Base-by-base conservation (phyloP, 179 eudicot species). In the Silene coronaria region DNA sequence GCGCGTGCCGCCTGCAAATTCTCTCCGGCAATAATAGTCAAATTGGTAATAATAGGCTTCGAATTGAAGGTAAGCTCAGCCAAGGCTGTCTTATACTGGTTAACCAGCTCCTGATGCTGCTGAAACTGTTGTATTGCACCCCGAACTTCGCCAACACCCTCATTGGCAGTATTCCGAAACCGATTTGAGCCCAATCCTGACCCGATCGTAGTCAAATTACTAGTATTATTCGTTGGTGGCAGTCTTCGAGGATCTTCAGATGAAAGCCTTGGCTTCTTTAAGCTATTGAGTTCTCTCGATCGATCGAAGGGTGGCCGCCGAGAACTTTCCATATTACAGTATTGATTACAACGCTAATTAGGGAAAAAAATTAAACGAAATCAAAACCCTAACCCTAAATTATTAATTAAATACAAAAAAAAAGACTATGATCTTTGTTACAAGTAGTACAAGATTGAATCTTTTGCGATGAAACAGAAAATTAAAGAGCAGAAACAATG, bases 21-120 rank as follows among this genome's bases (percentile, higher is more conserved):
- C 84, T 96, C 99, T 0, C 98, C 99, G 0, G 99, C 99, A 17
- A 96, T 96, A 21, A 96, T 96, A 5, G 99, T 89, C 82, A 96
- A 81, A 73, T 93, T 96, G 5, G 98, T 96, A 70, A 96, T 96
- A 55, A 96, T 96, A 0, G 99, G 98, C 84, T 96, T 96, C 4
- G 99, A 96, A 82, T 96, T 93, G 77, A 93, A 87, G 12, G 94
- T 96, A 64, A 96, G 85, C 85, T 96, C 99, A 23, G 94, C 86
- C 4, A 96, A 79, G 0, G 99, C 99, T 13, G 88, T 84, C 86
- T 84, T 91, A 70, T 96, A 96, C 89, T 88, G 98, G 78, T 32
- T 82, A 26, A 93, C 87, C 70, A 96, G 87, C 87, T 96, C 98
- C 77, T 88, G 91, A 60, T 87, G 85, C 57, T 87, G 89, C 75